Percentiles rank a stretch among this genome's conserved stretches.
phyloP scores from a whole-genome alignment of 2,329 filamentous ascomycete genomes.

The Lachnellula cervina region DNA sequence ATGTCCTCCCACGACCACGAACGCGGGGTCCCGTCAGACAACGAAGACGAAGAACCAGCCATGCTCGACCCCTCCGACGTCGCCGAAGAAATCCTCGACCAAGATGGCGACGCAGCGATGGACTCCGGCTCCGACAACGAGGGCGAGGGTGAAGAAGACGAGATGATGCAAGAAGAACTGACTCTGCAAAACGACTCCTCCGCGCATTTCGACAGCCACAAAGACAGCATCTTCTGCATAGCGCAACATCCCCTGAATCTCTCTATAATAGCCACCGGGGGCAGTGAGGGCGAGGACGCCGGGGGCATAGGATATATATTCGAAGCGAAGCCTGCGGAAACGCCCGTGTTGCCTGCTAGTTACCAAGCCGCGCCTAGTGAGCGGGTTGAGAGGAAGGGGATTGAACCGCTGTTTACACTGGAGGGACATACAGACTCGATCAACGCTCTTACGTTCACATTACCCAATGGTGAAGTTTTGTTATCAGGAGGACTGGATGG shows the following conservation, averaged over 20 bases:
- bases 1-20: slow-evolving; percentile 25
- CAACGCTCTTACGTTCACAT: slow-evolving; percentile 79
- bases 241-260: slow-evolving; percentile 81
- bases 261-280: slow-evolving; percentile 80
- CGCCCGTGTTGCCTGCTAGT: slow-evolving; percentile 70
- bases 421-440: slow-evolving; percentile 92
- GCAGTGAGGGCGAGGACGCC: slow-evolving; percentile 58
- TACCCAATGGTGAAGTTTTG: slow-evolving; percentile 76
- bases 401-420: slow-evolving; percentile 66
- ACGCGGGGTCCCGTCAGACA: slow-evolving; percentile 3
- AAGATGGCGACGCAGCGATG: slow-evolving; percentile 69
- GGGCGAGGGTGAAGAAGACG: slow-evolving; percentile 49
- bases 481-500: slow-evolving; percentile 88
- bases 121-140: slow-evolving; percentile 66
- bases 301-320: slow-evolving; percentile 79
- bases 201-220: slow-evolving; percentile 87
- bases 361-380: slow-evolving; percentile 64
- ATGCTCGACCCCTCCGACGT: slow-evolving; percentile 75
- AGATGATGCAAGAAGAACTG: slow-evolving; percentile 62
- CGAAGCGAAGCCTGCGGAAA: slow-evolving; percentile 61
- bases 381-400: slow-evolving; percentile 51
- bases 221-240: slow-evolving; percentile 90
- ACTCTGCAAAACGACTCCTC: slow-evolving; percentile 81
- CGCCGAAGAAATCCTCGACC: slow-evolving; percentile 66
- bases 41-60: slow-evolving; percentile 59